Conservation (phyloP, 148 eudicot genomes). For the Chenopodium formosanum region DNA sequence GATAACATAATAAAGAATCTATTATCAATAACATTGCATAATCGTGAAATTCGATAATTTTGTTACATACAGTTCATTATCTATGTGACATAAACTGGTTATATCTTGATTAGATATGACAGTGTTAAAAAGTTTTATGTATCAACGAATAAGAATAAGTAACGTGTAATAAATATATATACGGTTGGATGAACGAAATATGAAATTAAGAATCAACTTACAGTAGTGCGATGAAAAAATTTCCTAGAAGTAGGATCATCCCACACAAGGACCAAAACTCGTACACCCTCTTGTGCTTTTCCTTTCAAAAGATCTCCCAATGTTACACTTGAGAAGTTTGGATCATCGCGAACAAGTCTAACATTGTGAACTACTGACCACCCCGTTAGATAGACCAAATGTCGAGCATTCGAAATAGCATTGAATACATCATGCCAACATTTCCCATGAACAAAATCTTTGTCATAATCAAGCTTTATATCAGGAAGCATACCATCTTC, state of each 20-base stretch:
- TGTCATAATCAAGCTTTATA: conserved; percentile 51
- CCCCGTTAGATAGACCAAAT: conserved; percentile 71
- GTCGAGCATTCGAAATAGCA: conserved; percentile 70
- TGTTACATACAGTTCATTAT: too few species aligned
- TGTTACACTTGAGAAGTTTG: conserved; percentile 26
- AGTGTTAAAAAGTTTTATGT: too few species aligned
- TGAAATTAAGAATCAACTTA: conserved; percentile 31
- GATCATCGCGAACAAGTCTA: conserved; percentile 55
- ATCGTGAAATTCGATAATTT: neutral
- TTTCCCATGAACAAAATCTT: conserved; percentile 53
- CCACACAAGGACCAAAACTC: conserved; percentile 89
- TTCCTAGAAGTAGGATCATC: conserved; percentile 89
- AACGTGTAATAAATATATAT: too few species aligned
- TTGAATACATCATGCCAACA: conserved; percentile 80
- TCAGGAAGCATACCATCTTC: conserved; percentile 59
- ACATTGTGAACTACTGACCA: conserved; percentile 81
- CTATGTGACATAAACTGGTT: too few species aligned
- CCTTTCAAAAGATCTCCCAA: conserved; percentile 67
- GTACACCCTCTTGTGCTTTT: conserved; percentile 86
- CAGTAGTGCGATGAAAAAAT: conserved; percentile 53
- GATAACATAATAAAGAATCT: neutral
- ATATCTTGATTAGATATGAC: too few species aligned
- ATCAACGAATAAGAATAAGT: too few species aligned
- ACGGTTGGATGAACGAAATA: too few species aligned
- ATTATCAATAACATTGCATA: too few species aligned